These are phyloP conservation scores for Xylariaceae sp. DNA, from an alignment of 2,329 filamentous ascomycete genomes.

Conservation along the genomic window DNA sequence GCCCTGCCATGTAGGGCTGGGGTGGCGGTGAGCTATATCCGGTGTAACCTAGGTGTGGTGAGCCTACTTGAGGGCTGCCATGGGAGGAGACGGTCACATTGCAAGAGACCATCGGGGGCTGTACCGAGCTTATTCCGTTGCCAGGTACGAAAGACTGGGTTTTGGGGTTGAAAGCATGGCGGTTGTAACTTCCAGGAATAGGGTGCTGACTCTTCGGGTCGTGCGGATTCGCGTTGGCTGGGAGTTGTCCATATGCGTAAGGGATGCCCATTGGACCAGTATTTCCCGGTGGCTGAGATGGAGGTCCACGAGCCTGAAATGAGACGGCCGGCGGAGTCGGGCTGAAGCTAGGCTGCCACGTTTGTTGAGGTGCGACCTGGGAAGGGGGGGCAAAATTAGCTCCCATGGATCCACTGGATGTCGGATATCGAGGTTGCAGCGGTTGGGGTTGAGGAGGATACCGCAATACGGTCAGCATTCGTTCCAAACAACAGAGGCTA, in stretches of 20 bases:
- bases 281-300: constrained; percentile 23
- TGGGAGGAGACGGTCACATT: constrained; percentile 42
- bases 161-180: constrained; percentile 88
- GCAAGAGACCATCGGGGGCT: constrained; percentile 44
- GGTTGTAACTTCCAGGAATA: constrained; percentile 75
- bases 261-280: constrained; percentile 37
- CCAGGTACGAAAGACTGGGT: constrained; percentile 85
- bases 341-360: constrained; percentile 31
- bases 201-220: constrained; percentile 74
- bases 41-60: constrained; percentile 46
- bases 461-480: constrained; percentile 21
- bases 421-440: constrained; percentile 32
- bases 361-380: constrained; percentile 32
- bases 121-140: constrained; percentile 44
- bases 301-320: constrained; percentile 27
- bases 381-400: constrained; percentile 33
- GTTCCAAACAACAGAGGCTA: constrained; percentile 6
- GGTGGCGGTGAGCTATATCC: constrained; percentile 44
- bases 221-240: constrained; percentile 61
- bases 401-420: constrained; percentile 32
- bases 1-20: constrained; percentile 40
- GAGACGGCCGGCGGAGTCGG: constrained; percentile 24
- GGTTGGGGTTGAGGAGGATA: constrained; percentile 34
- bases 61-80: constrained; percentile 48
- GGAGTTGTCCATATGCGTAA: constrained; percentile 76